A percentile compares a stretch with the other conserved stretches of the same genome.
Conservation (phyloP, 73 alveolate genomes). For the Uronychia setigera region DNA sequence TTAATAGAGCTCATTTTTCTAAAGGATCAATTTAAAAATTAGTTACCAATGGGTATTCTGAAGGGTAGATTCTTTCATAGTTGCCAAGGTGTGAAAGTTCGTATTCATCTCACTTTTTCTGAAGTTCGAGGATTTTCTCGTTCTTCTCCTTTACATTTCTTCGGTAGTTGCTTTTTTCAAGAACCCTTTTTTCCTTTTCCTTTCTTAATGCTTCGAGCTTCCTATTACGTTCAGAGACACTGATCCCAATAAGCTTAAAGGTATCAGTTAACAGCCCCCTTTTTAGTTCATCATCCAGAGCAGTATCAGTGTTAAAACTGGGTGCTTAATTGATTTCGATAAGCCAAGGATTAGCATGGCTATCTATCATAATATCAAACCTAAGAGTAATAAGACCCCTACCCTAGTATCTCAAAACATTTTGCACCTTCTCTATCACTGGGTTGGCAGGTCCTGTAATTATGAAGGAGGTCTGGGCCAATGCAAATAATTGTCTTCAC, state of each 20-base stretch:
- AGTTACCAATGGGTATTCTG: background rate
- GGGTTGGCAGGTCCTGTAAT: constrained; percentile 67
- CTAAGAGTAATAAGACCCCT: background rate
- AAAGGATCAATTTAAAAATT: too few species aligned
- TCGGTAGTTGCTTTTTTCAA: constrained; percentile 34
- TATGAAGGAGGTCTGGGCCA: constrained; percentile 59
- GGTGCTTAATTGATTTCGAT: constrained; percentile 91
- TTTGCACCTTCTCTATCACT: constrained; percentile 51
- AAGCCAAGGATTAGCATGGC: constrained; percentile 65
- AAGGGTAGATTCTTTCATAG: constrained; percentile 49
- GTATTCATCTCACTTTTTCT: constrained; percentile 49
- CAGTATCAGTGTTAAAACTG: constrained; percentile 77
- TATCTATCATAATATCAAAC: constrained; percentile 58
- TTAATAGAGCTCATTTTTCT: too few species aligned
- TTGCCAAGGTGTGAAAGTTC: constrained; percentile 52
- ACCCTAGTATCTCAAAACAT: constrained; percentile 71
- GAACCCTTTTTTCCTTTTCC: constrained; percentile 29
- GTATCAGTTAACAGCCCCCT: constrained; percentile 53
- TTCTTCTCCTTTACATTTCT: constrained; percentile 9
- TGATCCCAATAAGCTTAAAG: constrained; percentile 51
- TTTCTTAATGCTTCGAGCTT: constrained; percentile 29
- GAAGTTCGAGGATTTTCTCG: too few species aligned
- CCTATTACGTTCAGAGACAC: constrained; percentile 30
- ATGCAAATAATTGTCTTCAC: constrained; percentile 58
- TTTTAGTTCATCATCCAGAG: constrained; percentile 63